Evolutionary conservation across 306 rosid genomes (phyloP), one percentile per base, ranked within the genome.

Genomic region (Medicago arabica): DNA sequence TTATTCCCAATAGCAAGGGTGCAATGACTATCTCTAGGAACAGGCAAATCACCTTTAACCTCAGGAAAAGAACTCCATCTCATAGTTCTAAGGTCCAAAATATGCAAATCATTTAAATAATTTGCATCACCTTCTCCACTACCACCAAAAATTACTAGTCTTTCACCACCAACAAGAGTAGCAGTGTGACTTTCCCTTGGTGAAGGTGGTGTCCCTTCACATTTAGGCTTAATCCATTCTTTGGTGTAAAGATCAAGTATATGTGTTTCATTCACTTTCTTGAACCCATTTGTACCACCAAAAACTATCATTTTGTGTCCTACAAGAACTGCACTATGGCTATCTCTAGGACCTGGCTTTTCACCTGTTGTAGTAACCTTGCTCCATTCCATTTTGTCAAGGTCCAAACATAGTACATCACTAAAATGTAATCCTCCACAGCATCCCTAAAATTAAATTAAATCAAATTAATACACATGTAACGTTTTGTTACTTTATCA

Each of bases 101-200:
- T 67, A 76, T 95, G 96, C 83, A 95, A 72, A 86, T 95, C 99
- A 58, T 95, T 95, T 66, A 95, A 68, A 79, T 92, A 92, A 76
- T 91, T 91, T 19, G 86, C 90, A 21, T 92, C 91, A 14, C 97
- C 97, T 84, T 92, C 97, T 47, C 99, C 99, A 81, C 97, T 92
- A 23, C 99, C 99, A 62, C 99, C 99, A 72, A 95, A 95, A 16
- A 95, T 72, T 61, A 90, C 96, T 55, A 95, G 28, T 68, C 85
- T 89, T 47, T 90, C 92, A 3, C 82, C 83, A 13, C 92, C 86
- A 64, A 95, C 82, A 5, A 92, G 91, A 2, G 97, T 95, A 51
- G 93, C 96, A 15, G 90, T 84, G 78, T 95, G 99, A 58, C 99
- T 95, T 79, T 95, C 99, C 5, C 99, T 85, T 10, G 99, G 97